phyloP scores from a whole-genome alignment of 2,329 filamentous ascomycete species.

The Colletotrichum eleusines region DNA sequence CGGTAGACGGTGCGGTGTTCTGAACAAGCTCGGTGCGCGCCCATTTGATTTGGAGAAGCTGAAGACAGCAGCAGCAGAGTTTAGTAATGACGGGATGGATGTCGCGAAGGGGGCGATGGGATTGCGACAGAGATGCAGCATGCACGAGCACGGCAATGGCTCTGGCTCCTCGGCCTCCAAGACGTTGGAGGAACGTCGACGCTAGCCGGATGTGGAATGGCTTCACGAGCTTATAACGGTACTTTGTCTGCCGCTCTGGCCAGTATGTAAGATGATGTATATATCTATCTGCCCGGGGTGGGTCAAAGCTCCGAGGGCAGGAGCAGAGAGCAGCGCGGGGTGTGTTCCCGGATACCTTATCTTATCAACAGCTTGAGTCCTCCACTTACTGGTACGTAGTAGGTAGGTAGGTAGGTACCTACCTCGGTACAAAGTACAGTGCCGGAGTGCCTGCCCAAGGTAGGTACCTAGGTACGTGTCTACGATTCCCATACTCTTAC shows the following conservation, averaged over 20 bases:
- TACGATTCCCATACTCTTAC: neutral
- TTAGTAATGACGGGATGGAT: slow-evolving; percentile 27
- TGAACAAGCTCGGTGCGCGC: slow-evolving; percentile 19
- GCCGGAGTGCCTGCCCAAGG: no score
- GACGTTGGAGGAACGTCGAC: slow-evolving; percentile 19
- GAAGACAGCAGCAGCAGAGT: slow-evolving; percentile 21
- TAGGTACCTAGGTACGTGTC: no score
- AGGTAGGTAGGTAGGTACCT: no score
- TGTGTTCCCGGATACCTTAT: neutral
- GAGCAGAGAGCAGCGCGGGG: slow-evolving; percentile 31
- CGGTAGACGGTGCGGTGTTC: slow-evolving; percentile 21
- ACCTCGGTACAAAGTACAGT: no score
- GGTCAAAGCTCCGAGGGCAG: slow-evolving; percentile 5
- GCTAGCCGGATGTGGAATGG: slow-evolving; percentile 26
- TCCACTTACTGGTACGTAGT: neutral
- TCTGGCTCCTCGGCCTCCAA: slow-evolving; percentile 4
- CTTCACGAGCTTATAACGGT: neutral
- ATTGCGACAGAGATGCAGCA: slow-evolving; percentile 36
- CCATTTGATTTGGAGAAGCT: slow-evolving; percentile 26
- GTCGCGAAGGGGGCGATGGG: slow-evolving; percentile 29
- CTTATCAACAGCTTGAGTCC: slow-evolving; percentile 1
- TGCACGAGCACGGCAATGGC: slow-evolving; percentile 5
- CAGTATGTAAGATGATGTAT: neutral
- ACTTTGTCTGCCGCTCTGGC: accelerated
- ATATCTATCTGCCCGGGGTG: neutral